A percentile compares a stretch with the other conserved stretches of the same genome.
These are phyloP conservation scores for Trichophyton equinum DNA, from an alignment of 2,329 filamentous ascomycete species.

Conservation along the genomic window DNA sequence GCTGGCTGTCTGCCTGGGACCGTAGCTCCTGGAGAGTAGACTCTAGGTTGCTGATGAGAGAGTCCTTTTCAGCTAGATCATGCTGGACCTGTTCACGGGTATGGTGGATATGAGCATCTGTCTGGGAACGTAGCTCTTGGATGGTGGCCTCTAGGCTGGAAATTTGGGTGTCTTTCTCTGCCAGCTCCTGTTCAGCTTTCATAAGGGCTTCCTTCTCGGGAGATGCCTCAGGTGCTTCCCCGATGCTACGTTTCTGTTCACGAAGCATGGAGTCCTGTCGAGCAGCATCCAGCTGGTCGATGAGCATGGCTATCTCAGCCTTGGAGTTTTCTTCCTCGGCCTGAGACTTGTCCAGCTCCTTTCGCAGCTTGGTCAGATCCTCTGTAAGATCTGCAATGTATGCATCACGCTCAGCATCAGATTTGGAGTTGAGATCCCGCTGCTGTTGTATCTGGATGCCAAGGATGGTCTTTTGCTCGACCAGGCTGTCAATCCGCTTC, in stretches of 20 bases:
- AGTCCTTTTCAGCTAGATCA: slow-evolving; percentile 9
- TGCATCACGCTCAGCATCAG: slow-evolving; percentile 49
- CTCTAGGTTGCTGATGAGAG: slow-evolving; percentile 13
- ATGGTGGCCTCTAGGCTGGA: slow-evolving; percentile 14
- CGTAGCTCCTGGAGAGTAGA: slow-evolving; percentile 18
- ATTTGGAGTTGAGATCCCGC: slow-evolving; percentile 79
- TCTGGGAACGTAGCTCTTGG: slow-evolving; percentile 22
- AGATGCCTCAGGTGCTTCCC: slow-evolving; percentile 16
- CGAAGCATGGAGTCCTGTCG: slow-evolving; percentile 25
- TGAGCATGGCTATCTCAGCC: slow-evolving; percentile 31
- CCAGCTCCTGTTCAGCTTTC: slow-evolving; percentile 17
- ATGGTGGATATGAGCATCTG: slow-evolving; percentile 16
- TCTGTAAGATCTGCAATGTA: slow-evolving; percentile 35
- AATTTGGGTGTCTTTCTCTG: slow-evolving; percentile 14
- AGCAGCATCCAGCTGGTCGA: slow-evolving; percentile 33
- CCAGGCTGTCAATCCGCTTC: slow-evolving; percentile 59
- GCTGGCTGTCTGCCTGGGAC: slow-evolving; percentile 20
- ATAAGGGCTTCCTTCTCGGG: slow-evolving; percentile 17
- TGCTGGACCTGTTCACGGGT: background rate
- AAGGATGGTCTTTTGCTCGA: slow-evolving; percentile 79
- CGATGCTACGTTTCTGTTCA: slow-evolving; percentile 23
- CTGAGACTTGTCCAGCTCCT: slow-evolving; percentile 46
- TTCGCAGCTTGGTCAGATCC: slow-evolving; percentile 48
- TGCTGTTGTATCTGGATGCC: slow-evolving; percentile 92
- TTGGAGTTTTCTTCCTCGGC: slow-evolving; percentile 28